Evolutionary conservation across 352 stramenopile species (phyloP).

Genomic region (Chrysophaeum taylorii): DNA sequence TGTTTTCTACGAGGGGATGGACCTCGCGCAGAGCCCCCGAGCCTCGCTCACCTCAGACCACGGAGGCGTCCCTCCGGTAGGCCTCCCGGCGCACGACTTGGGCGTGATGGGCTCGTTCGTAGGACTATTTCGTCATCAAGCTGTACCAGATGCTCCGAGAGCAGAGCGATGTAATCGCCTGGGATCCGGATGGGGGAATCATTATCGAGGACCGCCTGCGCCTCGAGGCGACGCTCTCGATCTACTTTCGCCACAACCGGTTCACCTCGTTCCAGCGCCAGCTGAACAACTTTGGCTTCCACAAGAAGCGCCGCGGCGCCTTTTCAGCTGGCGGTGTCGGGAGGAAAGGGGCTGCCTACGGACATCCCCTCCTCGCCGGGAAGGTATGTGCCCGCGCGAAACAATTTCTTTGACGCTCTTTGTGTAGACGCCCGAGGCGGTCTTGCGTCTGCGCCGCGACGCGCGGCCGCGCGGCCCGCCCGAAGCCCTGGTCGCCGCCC

Average conservation of each 20-base stretch:
- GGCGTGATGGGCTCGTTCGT: too few species aligned
- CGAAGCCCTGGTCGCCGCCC: background rate
- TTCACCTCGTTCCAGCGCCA: slow-evolving; percentile 35
- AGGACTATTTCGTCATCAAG: slow-evolving; percentile 8
- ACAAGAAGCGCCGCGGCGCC: slow-evolving; percentile 48
- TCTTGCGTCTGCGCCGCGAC: background rate
- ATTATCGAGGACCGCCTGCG: background rate
- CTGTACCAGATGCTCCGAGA: slow-evolving; percentile 5
- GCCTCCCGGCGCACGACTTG: too few species aligned
- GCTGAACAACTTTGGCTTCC: slow-evolving; percentile 37
- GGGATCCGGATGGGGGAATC: slow-evolving; percentile 2
- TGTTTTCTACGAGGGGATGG: too few species aligned
- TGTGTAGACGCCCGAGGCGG: slow-evolving; percentile 4
- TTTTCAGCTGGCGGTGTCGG: too few species aligned
- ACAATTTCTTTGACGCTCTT: too few species aligned
- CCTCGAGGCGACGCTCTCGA: slow-evolving; percentile 45
- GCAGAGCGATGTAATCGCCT: background rate
- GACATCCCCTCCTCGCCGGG: background rate
- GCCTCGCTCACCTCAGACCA: too few species aligned
- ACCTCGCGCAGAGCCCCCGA: too few species aligned
- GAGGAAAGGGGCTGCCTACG: background rate
- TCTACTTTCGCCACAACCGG: slow-evolving; percentile 30
- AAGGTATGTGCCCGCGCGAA: too few species aligned
- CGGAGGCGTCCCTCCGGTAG: too few species aligned
- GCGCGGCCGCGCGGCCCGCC: background rate